Conservation (phyloP, 106 monocot species). For the Narthecium ossifragum region DNA sequence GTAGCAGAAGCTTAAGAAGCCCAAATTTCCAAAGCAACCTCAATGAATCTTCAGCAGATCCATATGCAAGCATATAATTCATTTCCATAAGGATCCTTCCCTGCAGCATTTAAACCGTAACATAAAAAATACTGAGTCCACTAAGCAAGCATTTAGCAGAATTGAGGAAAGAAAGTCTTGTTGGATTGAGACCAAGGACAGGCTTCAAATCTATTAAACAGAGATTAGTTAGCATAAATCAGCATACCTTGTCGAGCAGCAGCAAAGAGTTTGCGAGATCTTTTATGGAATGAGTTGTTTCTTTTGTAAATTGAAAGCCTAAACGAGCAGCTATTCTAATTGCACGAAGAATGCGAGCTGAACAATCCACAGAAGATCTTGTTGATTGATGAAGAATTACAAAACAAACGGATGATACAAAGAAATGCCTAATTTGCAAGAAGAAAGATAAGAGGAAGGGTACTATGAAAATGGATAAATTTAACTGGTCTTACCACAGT, state of each 20-base stretch:
- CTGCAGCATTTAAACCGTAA: slow-evolving; percentile 22
- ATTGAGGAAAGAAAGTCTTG: neutral
- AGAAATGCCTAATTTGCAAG: no score
- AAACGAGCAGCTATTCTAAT: slow-evolving; percentile 97
- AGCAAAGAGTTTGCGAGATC: slow-evolving; percentile 58
- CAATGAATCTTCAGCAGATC: slow-evolving; percentile 83
- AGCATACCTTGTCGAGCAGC: slow-evolving; percentile 75
- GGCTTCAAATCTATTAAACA: neutral
- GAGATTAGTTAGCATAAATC: neutral
- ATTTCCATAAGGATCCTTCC: slow-evolving; percentile 91
- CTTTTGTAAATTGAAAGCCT: slow-evolving; percentile 74
- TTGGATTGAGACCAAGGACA: neutral
- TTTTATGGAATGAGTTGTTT: slow-evolving; percentile 72
- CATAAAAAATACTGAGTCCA: no score
- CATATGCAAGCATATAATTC: slow-evolving; percentile 98
- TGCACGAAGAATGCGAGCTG: slow-evolving; percentile 96
- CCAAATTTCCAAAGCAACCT: slow-evolving; percentile 97
- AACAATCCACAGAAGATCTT: slow-evolving; percentile 12
- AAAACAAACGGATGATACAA: no score
- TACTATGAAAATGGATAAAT: no score
- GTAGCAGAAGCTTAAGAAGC: slow-evolving; percentile 79
- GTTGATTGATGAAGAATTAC: no score
- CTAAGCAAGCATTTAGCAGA: no score
- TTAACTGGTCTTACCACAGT: slow-evolving; percentile 59
- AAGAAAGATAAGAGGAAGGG: no score